Conservation (phyloP, 2,329 filamentous ascomycete genomes). For the Arthrobotrys conoides region DNA sequence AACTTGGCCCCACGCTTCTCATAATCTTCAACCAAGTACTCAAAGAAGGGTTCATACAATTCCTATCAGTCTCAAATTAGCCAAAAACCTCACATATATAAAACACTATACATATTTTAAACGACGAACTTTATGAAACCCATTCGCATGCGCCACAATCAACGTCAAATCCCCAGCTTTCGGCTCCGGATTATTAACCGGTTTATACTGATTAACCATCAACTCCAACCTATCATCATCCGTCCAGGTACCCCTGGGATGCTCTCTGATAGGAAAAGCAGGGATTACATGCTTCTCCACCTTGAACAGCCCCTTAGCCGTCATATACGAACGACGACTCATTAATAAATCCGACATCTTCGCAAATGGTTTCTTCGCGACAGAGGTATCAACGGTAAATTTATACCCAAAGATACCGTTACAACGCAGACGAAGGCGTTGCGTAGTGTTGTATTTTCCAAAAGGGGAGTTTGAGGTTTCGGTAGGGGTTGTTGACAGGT, state of each 20-base stretch:
- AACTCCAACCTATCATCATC: slow-evolving; percentile 78
- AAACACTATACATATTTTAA: slow-evolving; percentile 65
- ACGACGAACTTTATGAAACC: slow-evolving; percentile 80
- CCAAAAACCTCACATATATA: slow-evolving; percentile 5
- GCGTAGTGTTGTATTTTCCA: slow-evolving; percentile 43
- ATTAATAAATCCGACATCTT: slow-evolving; percentile 29
- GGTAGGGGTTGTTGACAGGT: slow-evolving; percentile 6
- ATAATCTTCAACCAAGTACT: slow-evolving; percentile 78
- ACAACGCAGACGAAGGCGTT: slow-evolving; percentile 42
- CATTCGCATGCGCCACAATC: slow-evolving; percentile 89
- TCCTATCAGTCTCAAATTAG: slow-evolving; percentile 72
- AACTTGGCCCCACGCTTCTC: slow-evolving; percentile 77
- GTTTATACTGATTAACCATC: slow-evolving; percentile 89
- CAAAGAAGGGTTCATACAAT: slow-evolving; percentile 92
- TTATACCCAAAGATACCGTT: not conserved
- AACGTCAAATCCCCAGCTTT: slow-evolving; percentile 85
- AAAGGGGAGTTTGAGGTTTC: not conserved
- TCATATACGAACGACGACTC: slow-evolving; percentile 60
- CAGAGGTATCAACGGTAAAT: not conserved
- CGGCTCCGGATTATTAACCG: slow-evolving; percentile 77
- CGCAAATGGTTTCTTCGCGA: not conserved
- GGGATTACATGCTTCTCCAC: slow-evolving; percentile 81
- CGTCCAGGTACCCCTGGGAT: slow-evolving; percentile 77
- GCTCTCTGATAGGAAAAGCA: slow-evolving; percentile 85
- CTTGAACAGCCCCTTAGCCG: slow-evolving; percentile 71